These are phyloP conservation scores for Bassia scoparia DNA, from an alignment of 148 eudicot species.

Conservation along the genomic window DNA sequence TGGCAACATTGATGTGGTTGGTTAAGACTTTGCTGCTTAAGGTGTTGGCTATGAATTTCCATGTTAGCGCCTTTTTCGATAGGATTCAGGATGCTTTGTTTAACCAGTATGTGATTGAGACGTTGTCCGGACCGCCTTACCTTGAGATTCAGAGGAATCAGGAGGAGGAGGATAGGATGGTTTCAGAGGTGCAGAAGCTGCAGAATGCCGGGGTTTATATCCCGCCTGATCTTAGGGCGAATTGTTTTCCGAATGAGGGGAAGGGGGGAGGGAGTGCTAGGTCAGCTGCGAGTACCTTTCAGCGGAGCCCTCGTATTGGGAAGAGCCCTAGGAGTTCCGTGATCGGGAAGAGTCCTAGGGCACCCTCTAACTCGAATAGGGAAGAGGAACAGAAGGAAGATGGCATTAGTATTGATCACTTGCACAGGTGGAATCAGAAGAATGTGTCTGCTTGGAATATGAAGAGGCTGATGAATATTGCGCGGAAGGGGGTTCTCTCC, in stretches of 20 bases:
- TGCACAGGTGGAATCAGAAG: constrained; percentile 76
- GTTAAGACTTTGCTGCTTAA: constrained; percentile 62
- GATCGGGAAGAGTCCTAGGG: constrained; percentile 41
- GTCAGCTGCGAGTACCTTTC: constrained; percentile 34
- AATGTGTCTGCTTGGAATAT: constrained; percentile 96
- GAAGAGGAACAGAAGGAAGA: constrained; percentile 33
- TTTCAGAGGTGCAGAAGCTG: constrained; percentile 52
- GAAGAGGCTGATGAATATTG: constrained; percentile 77
- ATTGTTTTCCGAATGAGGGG: constrained; percentile 42
- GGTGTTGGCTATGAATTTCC: constrained; percentile 57
- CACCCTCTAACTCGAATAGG: constrained; percentile 26
- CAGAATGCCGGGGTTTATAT: constrained; percentile 56
- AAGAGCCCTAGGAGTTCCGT: constrained; percentile 39
- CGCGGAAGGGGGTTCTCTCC: constrained; percentile 57
- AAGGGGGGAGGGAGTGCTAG: constrained; percentile 42
- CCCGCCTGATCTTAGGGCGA: constrained; percentile 56
- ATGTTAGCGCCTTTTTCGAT: constrained; percentile 64
- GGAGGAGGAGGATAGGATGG: constrained; percentile 57
- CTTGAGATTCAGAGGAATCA: constrained; percentile 41
- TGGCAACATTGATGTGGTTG: constrained; percentile 60
- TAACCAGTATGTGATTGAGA: constrained; percentile 72
- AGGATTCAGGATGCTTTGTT: constrained; percentile 77
- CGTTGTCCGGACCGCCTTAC: constrained; percentile 55
- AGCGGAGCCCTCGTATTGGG: constrained; percentile 28
- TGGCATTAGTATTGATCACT: constrained; percentile 69